Evolutionary conservation across 805 yeast species (phyloP).

Genomic region (Metschnikowia cerradonensis): DNA sequence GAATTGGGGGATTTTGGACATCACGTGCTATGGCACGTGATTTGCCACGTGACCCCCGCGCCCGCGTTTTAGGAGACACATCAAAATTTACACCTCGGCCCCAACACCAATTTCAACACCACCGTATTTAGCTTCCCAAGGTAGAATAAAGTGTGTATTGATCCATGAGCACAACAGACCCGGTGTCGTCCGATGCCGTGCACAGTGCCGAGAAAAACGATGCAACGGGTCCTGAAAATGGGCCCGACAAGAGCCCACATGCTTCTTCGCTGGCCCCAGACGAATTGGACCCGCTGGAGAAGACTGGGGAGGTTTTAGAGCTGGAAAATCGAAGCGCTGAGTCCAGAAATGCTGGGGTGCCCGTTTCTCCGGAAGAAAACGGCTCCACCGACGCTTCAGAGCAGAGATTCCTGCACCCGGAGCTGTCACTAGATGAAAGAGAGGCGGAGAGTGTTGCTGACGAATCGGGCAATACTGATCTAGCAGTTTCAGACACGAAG

Average conservation of each 20-base stretch:
- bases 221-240: neutral
- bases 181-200: neutral
- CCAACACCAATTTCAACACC: neutral
- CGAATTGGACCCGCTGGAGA: neutral
- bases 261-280: too few relatives aligned
- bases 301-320: too few relatives aligned
- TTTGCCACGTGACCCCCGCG: neutral
- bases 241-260: neutral
- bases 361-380: constrained; percentile 5
- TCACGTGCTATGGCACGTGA: neutral
- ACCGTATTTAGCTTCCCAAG: neutral
- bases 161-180: neutral
- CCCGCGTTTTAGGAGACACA: neutral
- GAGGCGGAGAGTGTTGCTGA: neutral
- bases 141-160: neutral
- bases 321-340: too few relatives aligned
- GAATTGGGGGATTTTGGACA: too few relatives aligned
- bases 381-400: neutral
- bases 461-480: neutral
- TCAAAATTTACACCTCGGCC: neutral
- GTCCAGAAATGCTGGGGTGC: neutral
- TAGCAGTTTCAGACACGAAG: too few relatives aligned
- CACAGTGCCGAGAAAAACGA: neutral
- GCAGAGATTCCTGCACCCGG: neutral
- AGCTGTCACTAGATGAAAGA: neutral